Evolutionary conservation across 257 asterid species (phyloP).

Genomic region (Primulina tabacum): DNA sequence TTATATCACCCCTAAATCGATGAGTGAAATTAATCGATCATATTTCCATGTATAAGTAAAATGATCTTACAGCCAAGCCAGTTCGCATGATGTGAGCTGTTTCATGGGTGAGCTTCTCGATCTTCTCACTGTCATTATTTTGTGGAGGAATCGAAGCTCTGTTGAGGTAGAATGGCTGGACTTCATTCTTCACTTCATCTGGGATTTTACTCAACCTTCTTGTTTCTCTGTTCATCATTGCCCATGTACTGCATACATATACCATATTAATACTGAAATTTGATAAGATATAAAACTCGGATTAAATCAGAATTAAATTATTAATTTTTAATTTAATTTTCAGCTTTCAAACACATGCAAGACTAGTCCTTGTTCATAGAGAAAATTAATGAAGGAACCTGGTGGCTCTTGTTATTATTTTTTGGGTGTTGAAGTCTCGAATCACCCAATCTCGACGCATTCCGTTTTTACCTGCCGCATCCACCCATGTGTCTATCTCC

Average conservation of each 20-base stretch:
- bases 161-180: slow-evolving; percentile 61
- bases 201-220: slow-evolving; percentile 79
- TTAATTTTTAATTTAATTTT: too few relatives aligned
- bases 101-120: slow-evolving; percentile 61
- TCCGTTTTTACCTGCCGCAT: slow-evolving; percentile 84
- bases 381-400: slow-evolving; percentile 31
- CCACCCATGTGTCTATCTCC: slow-evolving; percentile 92
- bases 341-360: too few relatives aligned
- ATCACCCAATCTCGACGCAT: slow-evolving; percentile 90
- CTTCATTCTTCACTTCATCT: slow-evolving; percentile 65
- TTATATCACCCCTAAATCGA: too few relatives aligned
- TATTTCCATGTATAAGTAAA: too few relatives aligned
- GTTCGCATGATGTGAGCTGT: slow-evolving; percentile 53
- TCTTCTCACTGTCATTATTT: slow-evolving; percentile 46
- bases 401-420: slow-evolving; percentile 73
- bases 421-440: slow-evolving; percentile 56
- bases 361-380: too few relatives aligned
- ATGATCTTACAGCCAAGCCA: slow-evolving; percentile 66
- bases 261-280: too few relatives aligned
- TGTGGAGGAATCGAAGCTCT: slow-evolving; percentile 45
- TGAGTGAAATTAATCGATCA: too few relatives aligned
- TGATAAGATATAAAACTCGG: too few relatives aligned
- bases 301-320: too few relatives aligned
- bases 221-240: slow-evolving; percentile 82
- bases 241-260: slow-evolving; percentile 62